These are phyloP conservation scores for Cryptococcus deneoformans DNA, from an alignment of 1,284 basidiomycete species.

Conservation along the genomic window DNA sequence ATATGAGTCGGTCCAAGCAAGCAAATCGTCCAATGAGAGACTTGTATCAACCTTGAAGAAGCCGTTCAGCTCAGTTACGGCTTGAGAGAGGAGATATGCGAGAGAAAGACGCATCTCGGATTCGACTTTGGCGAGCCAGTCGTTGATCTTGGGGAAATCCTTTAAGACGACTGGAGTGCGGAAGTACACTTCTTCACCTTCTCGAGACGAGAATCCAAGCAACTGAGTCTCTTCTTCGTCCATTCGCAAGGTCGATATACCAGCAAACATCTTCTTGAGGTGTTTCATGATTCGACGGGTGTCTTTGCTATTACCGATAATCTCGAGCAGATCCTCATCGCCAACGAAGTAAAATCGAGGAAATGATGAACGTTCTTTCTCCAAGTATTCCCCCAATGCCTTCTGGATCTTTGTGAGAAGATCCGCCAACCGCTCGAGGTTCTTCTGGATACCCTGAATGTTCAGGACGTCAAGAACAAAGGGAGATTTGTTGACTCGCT, in stretches of 20 bases:
- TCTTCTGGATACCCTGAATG: slow-evolving; percentile 94
- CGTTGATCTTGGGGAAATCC: slow-evolving; percentile 96
- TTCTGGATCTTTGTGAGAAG: slow-evolving; percentile 98
- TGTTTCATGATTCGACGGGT: slow-evolving; percentile 97
- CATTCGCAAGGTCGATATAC: slow-evolving; percentile 84
- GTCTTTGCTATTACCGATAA: slow-evolving; percentile 99
- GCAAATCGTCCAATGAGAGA: slow-evolving; percentile 62
- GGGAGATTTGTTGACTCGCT: slow-evolving; percentile 98
- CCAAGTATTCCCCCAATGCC: slow-evolving; percentile 97
- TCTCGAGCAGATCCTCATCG: slow-evolving; percentile 97
- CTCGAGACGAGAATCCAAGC: slow-evolving; percentile 81
- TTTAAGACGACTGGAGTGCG: slow-evolving; percentile 79
- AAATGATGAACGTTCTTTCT: slow-evolving; percentile 95
- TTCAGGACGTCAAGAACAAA: slow-evolving; percentile 97
- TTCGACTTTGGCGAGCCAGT: slow-evolving; percentile 94
- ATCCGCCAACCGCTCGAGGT: slow-evolving; percentile 92
- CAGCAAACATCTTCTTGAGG: slow-evolving; percentile 99
- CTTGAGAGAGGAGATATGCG: slow-evolving; percentile 52
- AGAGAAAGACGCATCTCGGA: slow-evolving; percentile 92
- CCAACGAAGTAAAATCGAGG: slow-evolving; percentile 99
- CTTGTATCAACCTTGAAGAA: slow-evolving; percentile 61
- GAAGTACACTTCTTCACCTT: slow-evolving; percentile 91
- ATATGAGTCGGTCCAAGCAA: slow-evolving; percentile 87
- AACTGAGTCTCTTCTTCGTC: slow-evolving; percentile 78
- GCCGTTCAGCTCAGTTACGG: slow-evolving; percentile 56